Evolutionary conservation across 306 rosid genomes (phyloP).

Genomic region (Myrica gale): DNA sequence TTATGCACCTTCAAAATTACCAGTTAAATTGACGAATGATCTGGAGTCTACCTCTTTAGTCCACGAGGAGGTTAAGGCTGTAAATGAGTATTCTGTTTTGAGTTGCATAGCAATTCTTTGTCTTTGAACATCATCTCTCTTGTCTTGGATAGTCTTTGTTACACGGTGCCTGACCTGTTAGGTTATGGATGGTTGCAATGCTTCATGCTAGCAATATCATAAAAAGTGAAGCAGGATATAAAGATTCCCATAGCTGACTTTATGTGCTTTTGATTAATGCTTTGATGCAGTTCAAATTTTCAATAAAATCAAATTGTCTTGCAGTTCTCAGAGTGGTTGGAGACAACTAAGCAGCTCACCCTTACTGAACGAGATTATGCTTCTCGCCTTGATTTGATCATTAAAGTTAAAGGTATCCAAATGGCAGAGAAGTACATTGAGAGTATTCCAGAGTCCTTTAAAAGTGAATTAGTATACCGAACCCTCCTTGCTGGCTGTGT

Average conservation of each 20-base stretch:
- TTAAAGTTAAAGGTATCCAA: constrained; percentile 13
- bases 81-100: too few relatives aligned
- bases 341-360: not conserved
- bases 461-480: constrained; percentile 12
- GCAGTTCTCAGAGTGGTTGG: constrained; percentile 27
- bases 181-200: not conserved
- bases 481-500: constrained; percentile 21
- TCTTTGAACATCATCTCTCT: not conserved
- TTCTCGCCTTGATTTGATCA: constrained; percentile 24
- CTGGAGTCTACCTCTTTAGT: not conserved
- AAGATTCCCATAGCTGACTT: constrained; percentile 2
- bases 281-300: not conserved
- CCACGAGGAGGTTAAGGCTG: too few relatives aligned
- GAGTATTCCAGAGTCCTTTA: constrained; percentile 7
- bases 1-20: not conserved
- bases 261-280: not conserved
- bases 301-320: not conserved
- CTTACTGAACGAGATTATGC: constrained; percentile 15
- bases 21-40: not conserved
- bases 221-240: not conserved
- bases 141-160: not conserved
- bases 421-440: constrained; percentile 25
- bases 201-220: not conserved
- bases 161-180: not conserved
- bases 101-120: not conserved